Percentiles rank a stretch among this genome's conserved stretches.
Conservation (phyloP, 345 rosid genomes). For the Brassica incana region DNA sequence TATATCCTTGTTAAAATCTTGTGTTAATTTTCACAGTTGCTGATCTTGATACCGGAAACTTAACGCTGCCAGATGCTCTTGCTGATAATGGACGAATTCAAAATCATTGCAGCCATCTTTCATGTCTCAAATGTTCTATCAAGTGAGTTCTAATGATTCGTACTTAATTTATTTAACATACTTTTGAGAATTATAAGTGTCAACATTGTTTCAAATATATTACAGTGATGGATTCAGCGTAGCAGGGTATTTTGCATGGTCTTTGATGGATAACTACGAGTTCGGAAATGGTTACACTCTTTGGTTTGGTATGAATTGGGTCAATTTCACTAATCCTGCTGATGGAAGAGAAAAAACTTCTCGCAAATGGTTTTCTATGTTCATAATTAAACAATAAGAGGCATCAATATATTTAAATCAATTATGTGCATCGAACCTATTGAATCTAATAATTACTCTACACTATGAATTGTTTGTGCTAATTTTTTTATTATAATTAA, state of each 20-base stretch:
- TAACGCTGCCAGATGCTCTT: slow-evolving; percentile 14
- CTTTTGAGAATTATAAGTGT: not conserved
- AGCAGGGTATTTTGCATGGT: slow-evolving; percentile 33
- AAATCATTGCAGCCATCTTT: slow-evolving; percentile 31
- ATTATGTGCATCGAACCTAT: not conserved
- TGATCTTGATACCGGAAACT: slow-evolving; percentile 17
- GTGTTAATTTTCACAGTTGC: slow-evolving; percentile 14
- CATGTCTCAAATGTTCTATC: slow-evolving; percentile 30
- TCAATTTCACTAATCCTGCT: slow-evolving; percentile 33
- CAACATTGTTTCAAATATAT: not conserved
- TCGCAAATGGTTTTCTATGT: slow-evolving; percentile 41
- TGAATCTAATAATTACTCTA: not conserved
- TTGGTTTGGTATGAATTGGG: slow-evolving; percentile 37
- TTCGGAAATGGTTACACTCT: slow-evolving; percentile 33
- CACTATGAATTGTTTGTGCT: not conserved
- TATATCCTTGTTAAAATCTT: not conserved
- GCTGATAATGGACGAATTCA: slow-evolving; percentile 29
- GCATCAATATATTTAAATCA: not conserved
- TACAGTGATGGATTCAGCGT: slow-evolving; percentile 30
- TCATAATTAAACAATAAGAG: slow-evolving; percentile 25
- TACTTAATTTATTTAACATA: not conserved
- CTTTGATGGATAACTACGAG: slow-evolving; percentile 33
- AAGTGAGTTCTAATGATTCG: slow-evolving; percentile 8
- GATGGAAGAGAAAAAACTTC: slow-evolving; percentile 30
- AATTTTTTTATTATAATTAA: not conserved